phyloP scores from a whole-genome alignment of 305 asterid genomes.

The Solanum hybrid region DNA sequence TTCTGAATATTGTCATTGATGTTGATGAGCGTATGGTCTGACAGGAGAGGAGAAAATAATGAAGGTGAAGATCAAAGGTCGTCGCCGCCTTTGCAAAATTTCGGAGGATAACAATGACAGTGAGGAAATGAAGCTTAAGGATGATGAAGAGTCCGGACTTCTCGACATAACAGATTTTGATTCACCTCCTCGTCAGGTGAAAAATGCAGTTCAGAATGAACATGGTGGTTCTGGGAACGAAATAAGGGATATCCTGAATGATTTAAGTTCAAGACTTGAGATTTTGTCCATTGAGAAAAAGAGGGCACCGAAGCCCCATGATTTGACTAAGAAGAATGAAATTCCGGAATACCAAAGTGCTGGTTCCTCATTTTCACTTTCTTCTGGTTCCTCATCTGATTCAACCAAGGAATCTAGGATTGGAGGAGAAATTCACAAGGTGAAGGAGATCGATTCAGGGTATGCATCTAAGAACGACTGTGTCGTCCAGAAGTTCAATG shows the following conservation, averaged over 20 bases:
- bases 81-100: constrained; percentile 76
- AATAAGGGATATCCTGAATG: constrained; percentile 71
- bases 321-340: constrained; percentile 17
- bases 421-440: constrained; percentile 17
- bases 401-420: constrained; percentile 18
- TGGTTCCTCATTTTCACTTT: constrained; percentile 31
- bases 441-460: constrained; percentile 8
- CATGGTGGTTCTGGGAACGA: constrained; percentile 30
- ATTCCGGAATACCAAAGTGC: constrained; percentile 30
- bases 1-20: constrained; percentile 4
- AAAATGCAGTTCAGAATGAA: constrained; percentile 24
- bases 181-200: constrained; percentile 42
- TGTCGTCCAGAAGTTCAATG: constrained; percentile 14
- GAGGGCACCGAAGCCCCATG: constrained; percentile 35
- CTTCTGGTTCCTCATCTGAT: constrained; percentile 28
- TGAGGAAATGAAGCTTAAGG: constrained; percentile 9
- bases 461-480: constrained; percentile 13
- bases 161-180: constrained; percentile 41
- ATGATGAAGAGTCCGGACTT: constrained; percentile 23
- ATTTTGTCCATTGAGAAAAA: constrained; percentile 66
- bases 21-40: constrained; percentile 4
- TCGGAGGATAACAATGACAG: constrained; percentile 19
- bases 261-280: constrained; percentile 69
- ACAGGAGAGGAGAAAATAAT: constrained; percentile 38
- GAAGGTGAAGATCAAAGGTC: constrained; percentile 69